A percentile compares a stretch with the other conserved stretches of the same genome.
phyloP scores from a whole-genome alignment of 257 asterid species.

The Cinchona pubescens region DNA sequence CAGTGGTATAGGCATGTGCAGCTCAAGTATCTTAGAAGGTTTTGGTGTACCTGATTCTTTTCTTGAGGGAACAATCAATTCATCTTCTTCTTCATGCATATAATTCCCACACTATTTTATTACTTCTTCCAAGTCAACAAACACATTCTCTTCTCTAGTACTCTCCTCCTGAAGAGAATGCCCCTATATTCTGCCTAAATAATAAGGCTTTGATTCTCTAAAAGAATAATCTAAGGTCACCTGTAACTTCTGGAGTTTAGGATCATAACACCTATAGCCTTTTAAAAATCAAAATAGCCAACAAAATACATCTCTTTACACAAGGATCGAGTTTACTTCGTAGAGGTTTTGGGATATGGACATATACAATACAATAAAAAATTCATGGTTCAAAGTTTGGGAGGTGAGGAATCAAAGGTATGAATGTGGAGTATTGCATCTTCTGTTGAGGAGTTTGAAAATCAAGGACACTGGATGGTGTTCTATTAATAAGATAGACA shows the following conservation, averaged over 20 bases:
- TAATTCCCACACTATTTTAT: neutral
- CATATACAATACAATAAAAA: neutral
- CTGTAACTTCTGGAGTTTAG: neutral
- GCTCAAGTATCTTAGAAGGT: neutral
- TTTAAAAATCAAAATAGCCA: slow-evolving; percentile 3
- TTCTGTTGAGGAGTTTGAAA: slow-evolving; percentile 7
- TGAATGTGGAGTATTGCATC: neutral
- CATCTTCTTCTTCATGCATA: too few species aligned
- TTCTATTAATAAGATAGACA: neutral
- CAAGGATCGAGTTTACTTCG: neutral
- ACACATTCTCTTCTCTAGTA: neutral
- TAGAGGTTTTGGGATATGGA: neutral
- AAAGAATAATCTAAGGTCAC: slow-evolving; percentile 12
- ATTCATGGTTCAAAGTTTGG: neutral
- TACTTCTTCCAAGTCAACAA: accelerated
- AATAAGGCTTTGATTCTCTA: slow-evolving; percentile 2
- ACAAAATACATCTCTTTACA: neutral
- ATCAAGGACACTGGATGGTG: neutral
- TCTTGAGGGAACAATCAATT: too few species aligned
- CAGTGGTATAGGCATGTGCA: neutral
- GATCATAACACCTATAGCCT: slow-evolving; percentile 11
- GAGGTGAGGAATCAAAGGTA: neutral
- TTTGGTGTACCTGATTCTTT: too few species aligned
- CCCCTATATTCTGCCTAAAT: neutral
- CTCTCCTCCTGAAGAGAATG: neutral